A percentile compares a stretch with the other conserved stretches of the same genome.
Conservation (phyloP, 2,329 filamentous ascomycete genomes). For the Onygenales sp. region DNA sequence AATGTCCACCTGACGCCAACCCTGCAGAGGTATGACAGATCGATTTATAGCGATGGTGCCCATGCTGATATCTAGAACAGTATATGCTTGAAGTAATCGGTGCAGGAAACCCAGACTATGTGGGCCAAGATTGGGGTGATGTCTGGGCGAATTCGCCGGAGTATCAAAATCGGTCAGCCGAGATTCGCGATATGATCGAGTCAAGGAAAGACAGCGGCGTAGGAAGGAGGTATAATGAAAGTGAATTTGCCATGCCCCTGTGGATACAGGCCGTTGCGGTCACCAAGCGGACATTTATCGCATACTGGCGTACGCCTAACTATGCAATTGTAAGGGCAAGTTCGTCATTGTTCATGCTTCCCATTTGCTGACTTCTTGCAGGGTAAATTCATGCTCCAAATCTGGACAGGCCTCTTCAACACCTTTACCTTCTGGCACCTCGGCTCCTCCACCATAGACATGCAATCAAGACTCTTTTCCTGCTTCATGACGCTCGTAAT, state of each 20-base stretch:
- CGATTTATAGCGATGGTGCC: neutral
- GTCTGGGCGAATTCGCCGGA: constrained; percentile 50
- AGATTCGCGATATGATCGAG: constrained; percentile 46
- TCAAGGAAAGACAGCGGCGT: constrained; percentile 33
- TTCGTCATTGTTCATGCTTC: neutral
- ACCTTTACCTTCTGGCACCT: constrained; percentile 62
- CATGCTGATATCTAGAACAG: constrained; percentile 29
- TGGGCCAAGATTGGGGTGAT: constrained; percentile 53
- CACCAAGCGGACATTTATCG: constrained; percentile 48
- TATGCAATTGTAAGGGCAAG: constrained; percentile 38
- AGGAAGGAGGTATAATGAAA: constrained; percentile 39
- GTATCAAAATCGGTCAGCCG: constrained; percentile 34
- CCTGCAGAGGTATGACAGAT: constrained; percentile 48
- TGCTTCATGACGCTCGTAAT: constrained; percentile 71
- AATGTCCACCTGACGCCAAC: constrained; percentile 54
- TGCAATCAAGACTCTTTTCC: constrained; percentile 64
- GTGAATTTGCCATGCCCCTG: constrained; percentile 56
- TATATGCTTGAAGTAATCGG: constrained; percentile 73
- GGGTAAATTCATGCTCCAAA: constrained; percentile 54
- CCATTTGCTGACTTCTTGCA: constrained; percentile 16
- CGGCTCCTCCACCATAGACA: constrained; percentile 48
- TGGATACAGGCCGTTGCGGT: constrained; percentile 45
- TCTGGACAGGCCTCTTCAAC: constrained; percentile 58
- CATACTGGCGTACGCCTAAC: constrained; percentile 57
- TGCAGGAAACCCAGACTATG: constrained; percentile 52